Evolutionary conservation across 192 early-diverging fungal species (phyloP), one percentile per base, ranked within the genome.

Genomic region (Dissophora globulifera): DNA sequence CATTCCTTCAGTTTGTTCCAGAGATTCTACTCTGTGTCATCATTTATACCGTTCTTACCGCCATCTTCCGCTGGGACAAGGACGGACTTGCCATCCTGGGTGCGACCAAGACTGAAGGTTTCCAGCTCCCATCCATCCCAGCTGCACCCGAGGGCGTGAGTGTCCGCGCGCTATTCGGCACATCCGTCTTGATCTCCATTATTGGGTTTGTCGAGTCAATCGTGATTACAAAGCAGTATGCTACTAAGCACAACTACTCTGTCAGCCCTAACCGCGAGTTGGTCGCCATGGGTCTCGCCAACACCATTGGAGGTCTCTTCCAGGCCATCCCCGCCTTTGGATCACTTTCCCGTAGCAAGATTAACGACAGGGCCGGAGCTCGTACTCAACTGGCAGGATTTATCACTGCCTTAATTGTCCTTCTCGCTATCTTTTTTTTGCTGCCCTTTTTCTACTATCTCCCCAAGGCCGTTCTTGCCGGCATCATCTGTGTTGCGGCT

Each of bases 201-300:
- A 93, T 99, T 66, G 97, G 97, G 3, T 97, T 99, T 70, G 96
- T 99, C 22, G 97, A 99, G 81, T 94, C 94, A 22, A 93, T 99
- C 65, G 96, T 93, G 26, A 92, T 96, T 19, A 91, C 95, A 4
- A 95, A 97, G 68, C 94, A 94, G 26, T 98, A 96, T 74, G 91
- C 96, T 0, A 90, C 88, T 54, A 88, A 93, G 48, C 92, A 96
- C 83, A 93, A 96, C 79, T 97, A 98, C 67, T 81, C 90, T 8
- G 92, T 98, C 41, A 94, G 92, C 15, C 91, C 96, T 11, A 99
- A 99, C 68, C 90, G 97, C 40, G 97, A 99, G 78, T 84, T 99
- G 31, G 96, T 99, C 35, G 97, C 96, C 3, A 81, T 99, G 58
- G 97, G 97, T 26, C 79, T 91, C n/a, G 84, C 90, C 50, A 99